Percentiles rank a stretch among this genome's conserved stretches.
These are phyloP conservation scores for Ophiorrhiza pumila DNA, from an alignment of 257 asterid species.

Conservation along the genomic window DNA sequence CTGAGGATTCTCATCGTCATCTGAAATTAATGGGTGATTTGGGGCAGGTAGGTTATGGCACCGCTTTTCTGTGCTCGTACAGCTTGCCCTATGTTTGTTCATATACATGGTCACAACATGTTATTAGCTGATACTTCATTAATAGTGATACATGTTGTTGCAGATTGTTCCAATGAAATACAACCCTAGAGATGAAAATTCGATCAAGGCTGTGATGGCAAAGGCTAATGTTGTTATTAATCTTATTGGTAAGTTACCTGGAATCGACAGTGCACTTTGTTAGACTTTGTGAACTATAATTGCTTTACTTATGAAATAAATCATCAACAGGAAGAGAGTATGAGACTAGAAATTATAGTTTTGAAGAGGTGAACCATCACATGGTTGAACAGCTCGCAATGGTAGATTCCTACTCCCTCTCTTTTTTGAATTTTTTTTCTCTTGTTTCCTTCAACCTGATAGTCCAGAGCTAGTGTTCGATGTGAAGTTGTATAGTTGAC, in stretches of 20 bases:
- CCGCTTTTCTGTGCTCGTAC: neutral
- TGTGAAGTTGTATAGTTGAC: neutral
- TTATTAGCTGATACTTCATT: neutral
- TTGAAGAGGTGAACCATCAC: constrained; percentile 87
- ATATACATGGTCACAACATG: neutral
- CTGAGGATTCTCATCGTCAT: constrained; percentile 94
- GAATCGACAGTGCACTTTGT: neutral
- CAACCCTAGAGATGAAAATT: constrained; percentile 83
- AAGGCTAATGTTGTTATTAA: constrained; percentile 97
- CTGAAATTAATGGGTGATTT: constrained; percentile 98
- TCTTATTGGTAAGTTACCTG: constrained; percentile 66
- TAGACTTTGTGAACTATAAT: neutral
- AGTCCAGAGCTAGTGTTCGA: neutral
- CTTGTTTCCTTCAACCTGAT: constrained; percentile 13
- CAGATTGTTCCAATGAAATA: constrained; percentile 98
- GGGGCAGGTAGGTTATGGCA: constrained; percentile 69
- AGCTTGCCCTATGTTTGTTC: neutral
- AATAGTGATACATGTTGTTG: constrained; percentile 9
- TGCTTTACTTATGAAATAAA: constrained; percentile 6
- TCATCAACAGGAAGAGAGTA: constrained; percentile 79
- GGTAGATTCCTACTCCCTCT: constrained; percentile 40
- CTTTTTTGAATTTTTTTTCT: constrained; percentile 1
- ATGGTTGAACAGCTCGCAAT: constrained; percentile 86
- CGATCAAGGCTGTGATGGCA: constrained; percentile 96
- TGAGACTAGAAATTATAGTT: constrained; percentile 89